Evolutionary conservation across 1,139 yeast species (phyloP), one percentile per base, ranked within the genome.

Genomic region (Hanseniaspora sp.): DNA sequence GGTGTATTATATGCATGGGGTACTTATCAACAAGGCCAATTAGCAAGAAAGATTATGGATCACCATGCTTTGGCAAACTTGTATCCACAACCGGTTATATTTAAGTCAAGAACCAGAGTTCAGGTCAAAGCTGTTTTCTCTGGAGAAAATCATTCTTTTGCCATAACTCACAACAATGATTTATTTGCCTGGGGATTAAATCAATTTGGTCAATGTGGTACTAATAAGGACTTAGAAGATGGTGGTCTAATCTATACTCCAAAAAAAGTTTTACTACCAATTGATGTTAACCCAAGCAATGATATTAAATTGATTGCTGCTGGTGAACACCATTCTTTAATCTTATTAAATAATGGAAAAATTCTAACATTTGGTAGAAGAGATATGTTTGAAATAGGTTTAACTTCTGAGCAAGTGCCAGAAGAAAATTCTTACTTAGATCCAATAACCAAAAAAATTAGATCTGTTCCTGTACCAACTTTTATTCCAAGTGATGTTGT

Each of bases 1-100:
- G 98, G 98, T 55, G 76, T 82, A 56, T 97, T 90, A 1, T 87
- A 77, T 64, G 90, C 97, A 0, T 94, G 98, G 98, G 99, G 98
- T 60, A 86, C 87, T 66, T 96, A 96, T 17, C 95, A 88, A 62
- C 95, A 86, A 63, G 82, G 74, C 68, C 98, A 92, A 71, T 74
- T 92, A 58, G 98, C 97, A 17, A 78, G 95, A 63, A 82, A 82
- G 62, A 77, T 86, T 18, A 65, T 84, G 63, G 95, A 86, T 62
- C 80, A 95, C 69, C 86, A 83, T 59, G 76, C 86, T 64, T 73
- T 77, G 63, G 75, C 78, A 58, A 78, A 86, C 2, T 44, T 51
- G 23, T 44, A 30, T 35, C 73, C 86, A 53, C 88, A 82, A 58
- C 69, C 69, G 41, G 15, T 51, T 8, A 46, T 51, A 8, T 51